Conservation (phyloP, 2,329 filamentous ascomycete species). For the Taxawa tesnikishii region DNA sequence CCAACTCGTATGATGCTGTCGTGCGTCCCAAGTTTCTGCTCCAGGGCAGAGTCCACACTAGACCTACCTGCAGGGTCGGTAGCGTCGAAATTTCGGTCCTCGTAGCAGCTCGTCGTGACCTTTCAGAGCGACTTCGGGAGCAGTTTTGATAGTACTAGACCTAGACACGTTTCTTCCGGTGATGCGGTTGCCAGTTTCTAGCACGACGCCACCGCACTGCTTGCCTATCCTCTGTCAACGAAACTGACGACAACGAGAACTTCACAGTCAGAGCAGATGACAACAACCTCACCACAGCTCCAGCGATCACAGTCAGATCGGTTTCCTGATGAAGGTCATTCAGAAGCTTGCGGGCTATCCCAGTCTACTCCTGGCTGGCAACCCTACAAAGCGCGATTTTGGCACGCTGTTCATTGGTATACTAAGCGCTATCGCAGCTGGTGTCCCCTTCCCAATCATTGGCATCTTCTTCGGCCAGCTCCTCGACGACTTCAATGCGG, state of each 20-base stretch:
- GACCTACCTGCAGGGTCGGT: slow-evolving; percentile 1
- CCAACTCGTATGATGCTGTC: slow-evolving; percentile 5
- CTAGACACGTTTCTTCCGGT: slow-evolving; percentile 1
- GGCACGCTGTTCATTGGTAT: slow-evolving; percentile 7
- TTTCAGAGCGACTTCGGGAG: slow-evolving; percentile 1
- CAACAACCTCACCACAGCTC: neutral
- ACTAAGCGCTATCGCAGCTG: slow-evolving; percentile 39
- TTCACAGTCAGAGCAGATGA: neutral
- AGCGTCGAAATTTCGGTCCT: slow-evolving; percentile 2
- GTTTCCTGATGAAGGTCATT: slow-evolving; percentile 15
- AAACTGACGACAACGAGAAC: neutral
- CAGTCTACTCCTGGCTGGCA: slow-evolving; percentile 24
- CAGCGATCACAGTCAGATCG: neutral
- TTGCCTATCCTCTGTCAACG: neutral
- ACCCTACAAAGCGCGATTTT: slow-evolving; percentile 17
- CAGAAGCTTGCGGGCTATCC: slow-evolving; percentile 22
- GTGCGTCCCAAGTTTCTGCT: slow-evolving; percentile 2
- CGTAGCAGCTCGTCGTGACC: neutral
- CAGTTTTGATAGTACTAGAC: slow-evolving; percentile 1
- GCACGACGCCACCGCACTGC: neutral
- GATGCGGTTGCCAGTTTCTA: neutral
- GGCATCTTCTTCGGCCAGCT: slow-evolving; percentile 53
- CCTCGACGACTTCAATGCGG: slow-evolving; percentile 47
- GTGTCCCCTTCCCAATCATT: slow-evolving; percentile 50
- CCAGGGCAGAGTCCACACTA: neutral